Percentiles rank a stretch among this genome's conserved stretches.
These are phyloP conservation scores for Oryza glaberrima DNA, from an alignment of 176 grass and related monocot species.

Conservation along the genomic window DNA sequence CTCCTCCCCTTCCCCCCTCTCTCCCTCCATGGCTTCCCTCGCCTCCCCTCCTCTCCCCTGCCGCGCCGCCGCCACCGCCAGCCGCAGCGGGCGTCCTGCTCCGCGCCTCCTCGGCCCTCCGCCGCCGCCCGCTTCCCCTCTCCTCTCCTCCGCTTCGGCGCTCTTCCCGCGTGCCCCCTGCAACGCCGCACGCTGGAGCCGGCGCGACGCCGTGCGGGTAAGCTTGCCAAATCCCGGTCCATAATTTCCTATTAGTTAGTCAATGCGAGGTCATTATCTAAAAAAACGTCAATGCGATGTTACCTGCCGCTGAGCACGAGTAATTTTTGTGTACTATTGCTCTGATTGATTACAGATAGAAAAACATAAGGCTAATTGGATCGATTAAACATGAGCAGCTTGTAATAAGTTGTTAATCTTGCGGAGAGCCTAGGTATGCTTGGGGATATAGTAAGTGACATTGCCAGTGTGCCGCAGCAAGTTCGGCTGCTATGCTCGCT, in stretches of 20 bases:
- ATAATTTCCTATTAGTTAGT: background rate
- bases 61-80: background rate
- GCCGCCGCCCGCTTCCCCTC: background rate
- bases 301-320: background rate
- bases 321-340: background rate
- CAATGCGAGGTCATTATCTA: background rate
- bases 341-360: background rate
- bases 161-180: conserved; percentile 8
- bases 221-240: background rate
- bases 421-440: background rate
- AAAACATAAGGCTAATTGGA: background rate
- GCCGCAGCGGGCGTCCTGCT: background rate
- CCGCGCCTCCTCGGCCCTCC: background rate
- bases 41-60: conserved; percentile 24
- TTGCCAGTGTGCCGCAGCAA: background rate
- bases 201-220: conserved; percentile 39
- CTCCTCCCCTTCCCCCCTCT: background rate
- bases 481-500: background rate
- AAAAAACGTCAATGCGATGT: background rate
- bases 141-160: conserved; percentile 22
- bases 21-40: conserved; percentile 41
- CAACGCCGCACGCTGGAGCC: background rate
- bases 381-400: background rate
- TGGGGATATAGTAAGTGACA: background rate
- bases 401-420: background rate